Percentiles rank a stretch among this genome's conserved stretches.
Evolutionary conservation across 768 basidiomycete species (phyloP).

Genomic region (Pisolithus microcarpus): DNA sequence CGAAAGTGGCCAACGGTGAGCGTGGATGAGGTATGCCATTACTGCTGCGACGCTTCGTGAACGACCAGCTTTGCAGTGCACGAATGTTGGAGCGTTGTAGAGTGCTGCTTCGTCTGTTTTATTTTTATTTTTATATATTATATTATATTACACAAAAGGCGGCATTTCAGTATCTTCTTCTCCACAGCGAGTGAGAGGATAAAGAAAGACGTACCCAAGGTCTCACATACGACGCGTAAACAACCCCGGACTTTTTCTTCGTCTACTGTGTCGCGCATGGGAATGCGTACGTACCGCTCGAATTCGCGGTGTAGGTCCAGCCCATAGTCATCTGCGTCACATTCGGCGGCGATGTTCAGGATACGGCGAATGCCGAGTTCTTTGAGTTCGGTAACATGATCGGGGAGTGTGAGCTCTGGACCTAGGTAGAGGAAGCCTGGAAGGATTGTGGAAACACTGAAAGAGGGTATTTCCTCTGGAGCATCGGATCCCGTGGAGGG

Average conservation of each 20-base stretch:
- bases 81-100: slow-evolving; percentile 84
- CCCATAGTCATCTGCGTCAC: slow-evolving; percentile 72
- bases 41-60: slow-evolving; percentile 94
- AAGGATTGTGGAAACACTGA: slow-evolving; percentile 85
- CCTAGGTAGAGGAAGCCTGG: slow-evolving; percentile 89
- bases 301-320: slow-evolving; percentile 61
- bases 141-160: not conserved
- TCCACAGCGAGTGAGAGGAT: not conserved
- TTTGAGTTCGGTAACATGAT: slow-evolving; percentile 70
- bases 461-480: slow-evolving; percentile 51
- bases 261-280: slow-evolving; percentile 94
- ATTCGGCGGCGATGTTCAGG: slow-evolving; percentile 87
- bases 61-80: slow-evolving; percentile 95
- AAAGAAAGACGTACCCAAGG: slow-evolving; percentile 59
- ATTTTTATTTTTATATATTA: not conserved
- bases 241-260: slow-evolving; percentile 82
- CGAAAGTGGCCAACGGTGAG: slow-evolving; percentile 93
- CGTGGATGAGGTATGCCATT: slow-evolving; percentile 95
- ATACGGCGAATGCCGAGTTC: slow-evolving; percentile 78
- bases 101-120: slow-evolving; percentile 80
- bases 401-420: slow-evolving; percentile 69
- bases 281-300: slow-evolving; percentile 78
- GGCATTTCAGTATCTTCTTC: not conserved
- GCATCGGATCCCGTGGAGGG: slow-evolving; percentile 12
- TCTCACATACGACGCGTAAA: slow-evolving; percentile 77